These are phyloP conservation scores for Vicia villosa DNA, from an alignment of 306 rosid genomes.

Conservation along the genomic window DNA sequence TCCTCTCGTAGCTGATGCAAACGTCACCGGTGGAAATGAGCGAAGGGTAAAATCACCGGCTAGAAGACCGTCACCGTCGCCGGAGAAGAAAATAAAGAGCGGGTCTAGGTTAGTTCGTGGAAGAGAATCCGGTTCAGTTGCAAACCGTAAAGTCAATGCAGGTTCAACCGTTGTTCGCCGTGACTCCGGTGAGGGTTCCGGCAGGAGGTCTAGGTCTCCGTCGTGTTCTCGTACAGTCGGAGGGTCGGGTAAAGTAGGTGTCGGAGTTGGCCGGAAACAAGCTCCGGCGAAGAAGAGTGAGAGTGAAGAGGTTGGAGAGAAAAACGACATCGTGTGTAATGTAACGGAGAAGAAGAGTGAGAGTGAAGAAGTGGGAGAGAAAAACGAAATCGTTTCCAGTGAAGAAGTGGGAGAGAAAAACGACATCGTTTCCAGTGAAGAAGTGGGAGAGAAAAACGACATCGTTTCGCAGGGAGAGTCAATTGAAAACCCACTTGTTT, in stretches of 20 bases:
- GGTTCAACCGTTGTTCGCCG: slow-evolving; percentile 42
- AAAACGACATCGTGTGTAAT: slow-evolving; percentile 40
- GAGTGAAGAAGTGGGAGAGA: slow-evolving; percentile 29
- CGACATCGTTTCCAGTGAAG: slow-evolving; percentile 38
- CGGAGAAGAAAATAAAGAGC: slow-evolving; percentile 8
- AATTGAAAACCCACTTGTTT: slow-evolving; percentile 74
- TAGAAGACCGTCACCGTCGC: slow-evolving; percentile 15
- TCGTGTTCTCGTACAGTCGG: slow-evolving; percentile 47
- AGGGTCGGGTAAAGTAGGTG: slow-evolving; percentile 31
- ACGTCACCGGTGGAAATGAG: slow-evolving; percentile 43
- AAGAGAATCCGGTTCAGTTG: slow-evolving; percentile 49
- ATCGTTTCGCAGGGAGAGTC: slow-evolving; percentile 49
- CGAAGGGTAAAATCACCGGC: slow-evolving; percentile 45
- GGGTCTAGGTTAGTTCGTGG: slow-evolving; percentile 48
- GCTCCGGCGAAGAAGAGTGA: slow-evolving; percentile 26
- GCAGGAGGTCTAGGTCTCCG: slow-evolving; percentile 80
- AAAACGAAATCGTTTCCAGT: slow-evolving; percentile 40
- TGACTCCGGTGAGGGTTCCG: slow-evolving; percentile 56
- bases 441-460: slow-evolving; percentile 43
- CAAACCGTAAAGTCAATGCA: slow-evolving; percentile 44
- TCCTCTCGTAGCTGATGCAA: slow-evolving; percentile 43
- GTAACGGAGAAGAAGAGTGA: slow-evolving; percentile 14
- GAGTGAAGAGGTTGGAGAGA: slow-evolving; percentile 27
- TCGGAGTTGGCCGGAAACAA: slow-evolving; percentile 39
- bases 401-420: slow-evolving; percentile 34